phyloP scores from a whole-genome alignment of 305 asterid species.

The Fraxinus velutina region DNA sequence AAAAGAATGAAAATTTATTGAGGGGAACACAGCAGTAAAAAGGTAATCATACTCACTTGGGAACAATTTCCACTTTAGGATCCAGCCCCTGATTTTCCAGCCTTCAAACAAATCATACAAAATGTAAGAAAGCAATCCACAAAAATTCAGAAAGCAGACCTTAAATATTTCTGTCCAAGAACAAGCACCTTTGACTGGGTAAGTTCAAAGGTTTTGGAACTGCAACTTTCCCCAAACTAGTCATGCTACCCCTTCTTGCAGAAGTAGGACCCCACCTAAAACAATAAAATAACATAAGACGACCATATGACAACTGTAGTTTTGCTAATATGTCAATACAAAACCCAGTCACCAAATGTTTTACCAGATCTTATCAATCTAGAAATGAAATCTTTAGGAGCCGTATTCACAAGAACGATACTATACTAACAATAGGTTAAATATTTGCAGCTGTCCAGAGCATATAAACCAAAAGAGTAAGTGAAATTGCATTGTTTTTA shows the following conservation, averaged over 20 bases:
- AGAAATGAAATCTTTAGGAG: not conserved
- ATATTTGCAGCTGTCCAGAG: constrained; percentile 12
- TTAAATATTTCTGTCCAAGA: constrained; percentile 12
- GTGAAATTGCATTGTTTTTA: not conserved
- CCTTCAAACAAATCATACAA: constrained; percentile 49
- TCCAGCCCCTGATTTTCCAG: constrained; percentile 94
- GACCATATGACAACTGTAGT: constrained; percentile 9
- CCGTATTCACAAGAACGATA: not conserved
- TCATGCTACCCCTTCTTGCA: constrained; percentile 93
- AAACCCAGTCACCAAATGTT: constrained; percentile 4
- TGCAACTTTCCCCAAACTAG: constrained; percentile 88
- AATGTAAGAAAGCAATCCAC: constrained; percentile 30
- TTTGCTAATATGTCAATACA: not conserved
- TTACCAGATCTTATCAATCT: constrained; percentile 7
- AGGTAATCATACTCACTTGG: constrained; percentile 65
- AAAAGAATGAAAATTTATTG: not conserved
- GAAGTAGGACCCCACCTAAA: constrained; percentile 57
- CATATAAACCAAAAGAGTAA: constrained; percentile 9
- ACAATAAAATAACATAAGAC: constrained; percentile 18
- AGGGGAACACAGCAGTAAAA: constrained; percentile 18
- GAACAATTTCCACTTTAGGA: constrained; percentile 95
- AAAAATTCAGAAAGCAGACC: constrained; percentile 18
- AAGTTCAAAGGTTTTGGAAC: constrained; percentile 96
- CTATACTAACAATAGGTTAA: not conserved
- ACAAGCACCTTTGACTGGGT: constrained; percentile 84